phyloP scores from a whole-genome alignment of 129 eudicot genomes.

The Rutidosis leptorrhynchoides region DNA sequence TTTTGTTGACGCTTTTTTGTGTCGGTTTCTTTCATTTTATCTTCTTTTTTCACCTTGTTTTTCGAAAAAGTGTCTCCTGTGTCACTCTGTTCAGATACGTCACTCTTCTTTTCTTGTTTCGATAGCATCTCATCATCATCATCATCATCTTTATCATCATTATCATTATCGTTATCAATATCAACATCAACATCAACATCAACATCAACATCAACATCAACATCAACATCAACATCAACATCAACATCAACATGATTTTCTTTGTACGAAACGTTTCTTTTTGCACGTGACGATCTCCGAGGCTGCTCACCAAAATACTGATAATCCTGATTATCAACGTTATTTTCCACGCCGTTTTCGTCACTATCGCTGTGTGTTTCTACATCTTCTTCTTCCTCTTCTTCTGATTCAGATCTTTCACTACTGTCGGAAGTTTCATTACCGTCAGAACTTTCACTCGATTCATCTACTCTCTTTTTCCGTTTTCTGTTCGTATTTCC shows the following conservation, averaged over 20 bases:
- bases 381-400: conserved; percentile 32
- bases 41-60: too few relatives aligned
- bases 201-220: too few relatives aligned
- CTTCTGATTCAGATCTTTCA: conserved; percentile 44
- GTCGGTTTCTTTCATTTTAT: conserved; percentile 15
- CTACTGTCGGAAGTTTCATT: too few relatives aligned
- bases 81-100: too few relatives aligned
- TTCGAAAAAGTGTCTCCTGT: too few relatives aligned
- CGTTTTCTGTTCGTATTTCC: conserved; percentile 36
- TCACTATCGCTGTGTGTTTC: conserved; percentile 45
- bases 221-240: too few relatives aligned
- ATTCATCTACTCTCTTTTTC: conserved; percentile 43
- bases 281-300: conserved; percentile 52
- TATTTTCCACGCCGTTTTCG: conserved; percentile 29
- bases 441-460: conserved; percentile 51
- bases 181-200: too few relatives aligned
- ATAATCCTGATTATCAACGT: conserved; percentile 26
- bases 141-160: too few relatives aligned
- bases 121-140: conserved; percentile 29
- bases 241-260: conserved; percentile 42
- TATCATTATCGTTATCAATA: too few relatives aligned
- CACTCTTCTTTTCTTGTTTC: conserved; percentile 21
- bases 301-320: conserved; percentile 35
- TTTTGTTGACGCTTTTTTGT: not conserved
- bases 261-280: conserved; percentile 50